phyloP scores from a whole-genome alignment of 768 basidiomycete species.

The Lactifluus rugatus region DNA sequence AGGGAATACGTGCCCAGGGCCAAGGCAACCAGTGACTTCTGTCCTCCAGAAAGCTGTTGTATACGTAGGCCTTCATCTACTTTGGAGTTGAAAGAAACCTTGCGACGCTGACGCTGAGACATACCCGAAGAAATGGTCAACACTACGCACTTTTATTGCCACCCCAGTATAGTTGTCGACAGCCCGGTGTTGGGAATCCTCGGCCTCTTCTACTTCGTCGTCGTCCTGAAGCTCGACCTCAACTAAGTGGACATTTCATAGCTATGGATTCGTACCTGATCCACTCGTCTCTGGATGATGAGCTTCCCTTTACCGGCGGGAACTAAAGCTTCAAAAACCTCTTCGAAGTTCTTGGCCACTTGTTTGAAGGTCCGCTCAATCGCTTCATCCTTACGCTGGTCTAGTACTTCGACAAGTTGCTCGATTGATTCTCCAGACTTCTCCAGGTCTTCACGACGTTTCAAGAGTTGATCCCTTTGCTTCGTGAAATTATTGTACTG shows the following conservation, averaged over 20 bases:
- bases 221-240: conserved; percentile 43
- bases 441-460: conserved; percentile 85
- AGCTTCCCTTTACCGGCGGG: conserved; percentile 86
- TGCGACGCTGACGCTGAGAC: neutral
- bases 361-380: conserved; percentile 98
- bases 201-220: conserved; percentile 60
- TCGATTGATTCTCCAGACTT: conserved; percentile 83
- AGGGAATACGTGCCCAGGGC: conserved; percentile 54
- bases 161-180: conserved; percentile 97
- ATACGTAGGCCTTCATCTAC: conserved; percentile 94
- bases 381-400: conserved; percentile 96
- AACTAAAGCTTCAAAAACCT: conserved; percentile 93
- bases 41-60: conserved; percentile 94
- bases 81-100: conserved; percentile 99
- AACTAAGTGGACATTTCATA: neutral
- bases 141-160: conserved; percentile 69
- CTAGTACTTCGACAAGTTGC: conserved; percentile 86
- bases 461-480: conserved; percentile 83
- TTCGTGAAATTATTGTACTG: conserved; percentile 98
- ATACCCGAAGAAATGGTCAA: neutral
- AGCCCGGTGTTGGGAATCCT: conserved; percentile 60
- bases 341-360: conserved; percentile 93
- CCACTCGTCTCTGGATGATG: conserved; percentile 87
- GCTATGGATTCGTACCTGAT: conserved; percentile 44
- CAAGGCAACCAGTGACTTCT: conserved; percentile 93